Percentiles rank a stretch among this genome's conserved stretches.
phyloP scores from a whole-genome alignment of 2,329 filamentous ascomycete species.

The Nothophaeocryptopus gaeumannii region DNA sequence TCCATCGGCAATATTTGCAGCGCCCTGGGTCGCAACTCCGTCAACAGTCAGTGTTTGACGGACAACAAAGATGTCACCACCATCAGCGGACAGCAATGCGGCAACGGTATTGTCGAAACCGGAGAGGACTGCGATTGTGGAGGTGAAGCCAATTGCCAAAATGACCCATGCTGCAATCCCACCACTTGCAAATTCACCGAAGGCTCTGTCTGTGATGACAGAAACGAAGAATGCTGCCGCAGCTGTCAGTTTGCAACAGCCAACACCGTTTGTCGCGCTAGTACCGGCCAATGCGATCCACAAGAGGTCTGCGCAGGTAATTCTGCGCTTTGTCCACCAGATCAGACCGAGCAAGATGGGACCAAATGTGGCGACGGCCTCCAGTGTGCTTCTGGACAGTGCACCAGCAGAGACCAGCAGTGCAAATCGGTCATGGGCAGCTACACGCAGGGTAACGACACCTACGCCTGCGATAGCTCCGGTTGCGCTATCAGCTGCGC shows the following conservation, averaged over 20 bases:
- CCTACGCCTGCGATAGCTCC: constrained; percentile 70
- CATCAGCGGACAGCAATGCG: constrained; percentile 80
- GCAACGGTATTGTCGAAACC: constrained; percentile 92
- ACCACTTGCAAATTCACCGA: constrained; percentile 79
- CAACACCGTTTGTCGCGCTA: constrained; percentile 75
- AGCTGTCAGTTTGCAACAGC: constrained; percentile 65
- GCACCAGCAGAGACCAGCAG: constrained; percentile 85
- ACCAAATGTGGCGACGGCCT: constrained; percentile 68
- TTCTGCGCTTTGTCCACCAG: constrained; percentile 68
- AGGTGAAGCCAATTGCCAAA: constrained; percentile 65
- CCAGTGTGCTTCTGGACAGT: constrained; percentile 85
- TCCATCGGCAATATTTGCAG: constrained; percentile 92
- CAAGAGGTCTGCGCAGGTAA: constrained; percentile 77
- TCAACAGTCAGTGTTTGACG: constrained; percentile 74
- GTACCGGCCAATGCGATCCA: constrained; percentile 79
- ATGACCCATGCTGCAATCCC: constrained; percentile 79
- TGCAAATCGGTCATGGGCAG: constrained; percentile 81
- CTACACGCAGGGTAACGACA: constrained; percentile 70
- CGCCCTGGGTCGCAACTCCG: constrained; percentile 71
- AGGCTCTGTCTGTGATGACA: constrained; percentile 75
- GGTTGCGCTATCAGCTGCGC: constrained; percentile 76
- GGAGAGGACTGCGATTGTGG: constrained; percentile 97
- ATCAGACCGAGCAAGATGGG: constrained; percentile 68
- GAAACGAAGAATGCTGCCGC: constrained; percentile 80
- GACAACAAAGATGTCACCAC: constrained; percentile 80